Percentiles rank a stretch among this genome's conserved stretches.
These are phyloP conservation scores for Lagenaria siceraria DNA, from an alignment of 306 rosid species.

Conservation along the genomic window DNA sequence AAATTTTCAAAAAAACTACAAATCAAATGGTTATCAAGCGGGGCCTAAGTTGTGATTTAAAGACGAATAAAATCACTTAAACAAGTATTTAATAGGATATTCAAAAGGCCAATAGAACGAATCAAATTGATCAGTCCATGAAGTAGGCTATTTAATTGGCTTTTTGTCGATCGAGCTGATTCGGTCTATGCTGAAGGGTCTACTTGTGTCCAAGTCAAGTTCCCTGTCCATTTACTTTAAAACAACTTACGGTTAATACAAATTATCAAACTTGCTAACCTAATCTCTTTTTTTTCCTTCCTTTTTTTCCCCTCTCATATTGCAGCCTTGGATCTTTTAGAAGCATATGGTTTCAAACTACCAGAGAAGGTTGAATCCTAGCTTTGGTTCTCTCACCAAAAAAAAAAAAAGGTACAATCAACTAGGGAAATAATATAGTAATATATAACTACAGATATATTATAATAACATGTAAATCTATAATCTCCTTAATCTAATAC, in stretches of 20 bases:
- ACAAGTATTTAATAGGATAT: background rate
- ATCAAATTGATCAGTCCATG: background rate
- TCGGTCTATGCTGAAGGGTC: background rate
- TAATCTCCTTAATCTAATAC: background rate
- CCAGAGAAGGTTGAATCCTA: slow-evolving; percentile 44
- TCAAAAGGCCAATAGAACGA: background rate
- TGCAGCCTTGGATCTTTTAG: slow-evolving; percentile 61
- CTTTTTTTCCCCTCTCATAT: background rate
- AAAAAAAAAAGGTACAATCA: too few species aligned
- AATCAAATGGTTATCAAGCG: too few species aligned
- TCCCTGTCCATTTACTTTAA: background rate
- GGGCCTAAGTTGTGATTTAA: too few species aligned
- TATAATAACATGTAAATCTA: background rate
- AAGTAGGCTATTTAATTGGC: background rate
- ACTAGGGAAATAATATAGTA: background rate
- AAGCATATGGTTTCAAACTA: slow-evolving; percentile 84
- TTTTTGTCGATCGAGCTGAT: background rate
- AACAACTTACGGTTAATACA: background rate
- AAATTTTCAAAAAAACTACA: too few species aligned
- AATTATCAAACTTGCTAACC: too few species aligned
- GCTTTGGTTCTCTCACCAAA: background rate
- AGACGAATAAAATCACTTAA: too few species aligned
- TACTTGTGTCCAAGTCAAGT: background rate
- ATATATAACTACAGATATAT: background rate
- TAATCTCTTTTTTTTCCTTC: background rate